Base-by-base conservation (phyloP, 179 eudicot species). In the Camellia oleifera region DNA sequence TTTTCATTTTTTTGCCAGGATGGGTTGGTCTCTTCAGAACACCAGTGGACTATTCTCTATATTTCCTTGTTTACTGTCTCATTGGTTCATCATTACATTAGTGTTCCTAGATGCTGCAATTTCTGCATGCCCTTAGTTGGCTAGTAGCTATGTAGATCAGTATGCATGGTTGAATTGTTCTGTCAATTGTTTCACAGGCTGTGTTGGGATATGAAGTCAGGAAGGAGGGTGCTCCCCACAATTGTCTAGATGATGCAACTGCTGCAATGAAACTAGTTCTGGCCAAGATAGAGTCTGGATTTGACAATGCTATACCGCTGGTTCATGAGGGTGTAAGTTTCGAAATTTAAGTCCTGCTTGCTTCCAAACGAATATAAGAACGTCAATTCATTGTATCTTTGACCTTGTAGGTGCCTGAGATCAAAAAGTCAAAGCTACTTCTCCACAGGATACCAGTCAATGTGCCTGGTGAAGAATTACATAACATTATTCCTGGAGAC, bases 251-350 rank as follows among this genome's bases (percentile, higher is more conserved):
- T 84, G 99, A 96, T 90, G 99, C 99, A 32, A 79, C 88, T 83
- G 97, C 97, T 78, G 98, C 99, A 71, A 96, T 96, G 99, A 94
- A 89, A 80, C 92, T 97, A 70, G 97, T 90, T 77, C 87, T 97
- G 80, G 95, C 98, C 54, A 94, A 88, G 86, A 76, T 92, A 26
- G 90, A 93, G 77, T 69, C 84, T 75, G 91, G 88, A 70, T 83
- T 69, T 73, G 88, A 91, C 66, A 80, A 82, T 78, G 80, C 76
- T 80, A 69, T 92, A 71, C 88, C 90, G 5, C 54, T 66, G 18
- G 65, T 64, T 71, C 78, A 64, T 54, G 88, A 80, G 64, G 86
- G 81, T 70, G 97, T 90, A 82, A 85, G 88, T 83, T 62, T 69
- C 68, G 20, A 11, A 74, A 40, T 42, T 75, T 45, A 66, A n/a